These are phyloP conservation scores for Paracorniculantispora psalliotae DNA, from an alignment of 2,329 filamentous ascomycete species.

Conservation along the genomic window DNA sequence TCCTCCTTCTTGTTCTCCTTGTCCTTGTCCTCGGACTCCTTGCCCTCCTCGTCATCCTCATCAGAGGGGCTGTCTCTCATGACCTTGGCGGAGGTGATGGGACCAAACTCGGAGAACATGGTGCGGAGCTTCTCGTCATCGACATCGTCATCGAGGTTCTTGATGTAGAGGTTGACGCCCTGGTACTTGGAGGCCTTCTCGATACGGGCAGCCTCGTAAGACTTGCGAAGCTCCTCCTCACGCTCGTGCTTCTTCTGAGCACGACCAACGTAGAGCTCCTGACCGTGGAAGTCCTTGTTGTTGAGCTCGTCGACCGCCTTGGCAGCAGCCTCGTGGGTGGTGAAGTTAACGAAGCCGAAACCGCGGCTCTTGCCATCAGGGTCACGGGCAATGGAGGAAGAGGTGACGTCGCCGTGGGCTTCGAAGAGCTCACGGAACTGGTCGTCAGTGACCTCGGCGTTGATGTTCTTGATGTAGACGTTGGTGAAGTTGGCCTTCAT, in stretches of 20 bases:
- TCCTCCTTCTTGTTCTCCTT: constrained; percentile 44
- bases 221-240: constrained; percentile 97
- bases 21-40: constrained; percentile 47
- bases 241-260: constrained; percentile 99
- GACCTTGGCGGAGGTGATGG: constrained; percentile 97
- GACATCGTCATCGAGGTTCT: constrained; percentile 95
- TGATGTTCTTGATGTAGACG: constrained; percentile 99
- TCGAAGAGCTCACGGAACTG: constrained; percentile 93
- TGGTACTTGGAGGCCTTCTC: constrained; percentile 99
- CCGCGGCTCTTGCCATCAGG: constrained; percentile 88
- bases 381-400: constrained; percentile 87
- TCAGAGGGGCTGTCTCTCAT: constrained; percentile 78
- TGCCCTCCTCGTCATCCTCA: constrained; percentile 50
- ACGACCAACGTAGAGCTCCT: constrained; percentile 96
- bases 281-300: constrained; percentile 83
- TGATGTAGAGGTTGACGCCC: constrained; percentile 99
- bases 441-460: constrained; percentile 77
- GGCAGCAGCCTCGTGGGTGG: constrained; percentile 80
- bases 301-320: constrained; percentile 90
- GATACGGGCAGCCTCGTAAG: constrained; percentile 93
- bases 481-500: constrained; percentile 99
- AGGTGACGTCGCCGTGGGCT: constrained; percentile 90
- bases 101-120: constrained; percentile 85
- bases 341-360: constrained; percentile 95
- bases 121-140: constrained; percentile 97